These are phyloP conservation scores for Solanum pimpinellifolium DNA, from an alignment of 257 asterid genomes.

Conservation along the genomic window DNA sequence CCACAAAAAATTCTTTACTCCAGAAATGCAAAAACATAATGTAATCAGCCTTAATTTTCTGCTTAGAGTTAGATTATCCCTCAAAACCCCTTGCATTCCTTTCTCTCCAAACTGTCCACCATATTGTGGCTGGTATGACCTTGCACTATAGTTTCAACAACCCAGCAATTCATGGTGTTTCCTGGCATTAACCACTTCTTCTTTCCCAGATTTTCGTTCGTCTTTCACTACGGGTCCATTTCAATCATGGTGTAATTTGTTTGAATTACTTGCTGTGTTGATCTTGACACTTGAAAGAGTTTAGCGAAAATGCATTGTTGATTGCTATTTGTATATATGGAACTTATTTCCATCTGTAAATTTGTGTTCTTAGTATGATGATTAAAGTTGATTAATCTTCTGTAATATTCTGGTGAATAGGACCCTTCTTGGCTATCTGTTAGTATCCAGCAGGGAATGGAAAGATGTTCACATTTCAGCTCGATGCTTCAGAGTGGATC, in stretches of 20 bases:
- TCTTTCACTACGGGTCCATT: background rate
- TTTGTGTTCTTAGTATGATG: background rate
- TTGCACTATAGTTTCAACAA: background rate
- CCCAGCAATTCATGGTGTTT: background rate
- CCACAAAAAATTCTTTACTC: background rate
- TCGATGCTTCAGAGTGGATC: slow-evolving; percentile 50
- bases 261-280: background rate
- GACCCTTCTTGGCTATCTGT: slow-evolving; percentile 63
- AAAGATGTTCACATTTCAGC: slow-evolving; percentile 48
- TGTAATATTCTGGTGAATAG: slow-evolving; percentile 24
- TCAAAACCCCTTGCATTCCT: background rate
- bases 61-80: background rate
- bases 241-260: background rate
- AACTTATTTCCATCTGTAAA: background rate
- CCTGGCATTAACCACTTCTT: background rate
- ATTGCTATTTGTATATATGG: background rate
- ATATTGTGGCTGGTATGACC: background rate
- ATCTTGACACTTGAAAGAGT: background rate
- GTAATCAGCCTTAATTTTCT: background rate
- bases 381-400: background rate
- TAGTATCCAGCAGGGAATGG: slow-evolving; percentile 64
- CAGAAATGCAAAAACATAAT: background rate
- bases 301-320: background rate
- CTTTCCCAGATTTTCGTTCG: background rate
- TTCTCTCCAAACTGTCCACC: background rate